Percentiles rank a stretch among this genome's conserved stretches.
phyloP scores from a whole-genome alignment of 2,329 filamentous ascomycete species.

The Diaporthe sp. region DNA sequence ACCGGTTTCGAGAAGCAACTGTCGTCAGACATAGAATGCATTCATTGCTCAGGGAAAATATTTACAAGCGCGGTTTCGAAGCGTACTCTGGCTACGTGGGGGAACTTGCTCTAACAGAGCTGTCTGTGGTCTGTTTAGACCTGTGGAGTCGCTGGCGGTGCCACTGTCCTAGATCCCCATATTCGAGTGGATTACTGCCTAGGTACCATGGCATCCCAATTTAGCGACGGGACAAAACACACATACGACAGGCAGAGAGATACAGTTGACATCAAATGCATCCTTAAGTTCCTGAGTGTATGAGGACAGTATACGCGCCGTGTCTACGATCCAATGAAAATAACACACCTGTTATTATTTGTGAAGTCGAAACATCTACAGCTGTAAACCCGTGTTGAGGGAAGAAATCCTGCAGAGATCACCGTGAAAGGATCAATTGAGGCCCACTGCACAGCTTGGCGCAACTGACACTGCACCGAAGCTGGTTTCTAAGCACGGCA shows the following conservation, averaged over 20 bases:
- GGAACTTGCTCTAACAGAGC: background rate
- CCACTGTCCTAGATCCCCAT: background rate
- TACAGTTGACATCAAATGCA: background rate
- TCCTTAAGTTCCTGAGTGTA: background rate
- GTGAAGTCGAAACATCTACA: background rate
- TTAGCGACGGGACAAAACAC: background rate
- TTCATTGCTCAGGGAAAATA: no score
- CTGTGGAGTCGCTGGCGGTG: background rate
- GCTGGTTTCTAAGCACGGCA: background rate
- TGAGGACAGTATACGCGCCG: background rate
- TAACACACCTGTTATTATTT: background rate
- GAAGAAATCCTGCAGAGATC: background rate
- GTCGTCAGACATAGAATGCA: background rate
- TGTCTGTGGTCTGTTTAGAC: background rate
- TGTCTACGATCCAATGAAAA: background rate
- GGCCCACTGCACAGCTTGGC: conserved; percentile 25
- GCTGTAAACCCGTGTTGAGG: no score
- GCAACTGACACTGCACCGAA: background rate
- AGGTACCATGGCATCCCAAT: background rate
- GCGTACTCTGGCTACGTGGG: background rate
- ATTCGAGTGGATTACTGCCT: background rate
- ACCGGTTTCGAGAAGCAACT: background rate
- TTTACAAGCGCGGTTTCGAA: background rate
- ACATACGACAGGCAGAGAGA: background rate
- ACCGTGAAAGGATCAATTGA: background rate